phyloP scores from a whole-genome alignment of 345 rosid genomes.

The Heritiera littoralis region DNA sequence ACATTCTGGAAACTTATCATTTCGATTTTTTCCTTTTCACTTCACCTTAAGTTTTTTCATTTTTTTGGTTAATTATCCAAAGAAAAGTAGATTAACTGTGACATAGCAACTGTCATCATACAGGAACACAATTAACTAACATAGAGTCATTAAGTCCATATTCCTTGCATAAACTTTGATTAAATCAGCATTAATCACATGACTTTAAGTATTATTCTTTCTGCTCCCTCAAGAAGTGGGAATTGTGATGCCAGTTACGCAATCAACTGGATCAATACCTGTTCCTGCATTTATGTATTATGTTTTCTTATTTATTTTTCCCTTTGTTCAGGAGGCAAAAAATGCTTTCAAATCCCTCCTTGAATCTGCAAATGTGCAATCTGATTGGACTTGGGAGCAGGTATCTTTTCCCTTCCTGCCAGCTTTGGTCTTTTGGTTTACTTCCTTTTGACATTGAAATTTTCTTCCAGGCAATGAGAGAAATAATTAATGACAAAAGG shows the following conservation, averaged over 20 bases:
- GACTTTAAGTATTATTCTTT: conserved; percentile 1
- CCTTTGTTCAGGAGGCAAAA: conserved; percentile 76
- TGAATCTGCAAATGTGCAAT: conserved; percentile 79
- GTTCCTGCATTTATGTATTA: neutral
- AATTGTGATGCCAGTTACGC: neutral
- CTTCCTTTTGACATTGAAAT: conserved; percentile 29
- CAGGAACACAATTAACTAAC: neutral
- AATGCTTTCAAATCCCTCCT: conserved; percentile 94
- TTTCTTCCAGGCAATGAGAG: conserved; percentile 70
- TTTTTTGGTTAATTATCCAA: neutral
- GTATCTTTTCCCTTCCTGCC: conserved; percentile 38
- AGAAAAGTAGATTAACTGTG: neutral
- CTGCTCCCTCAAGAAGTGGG: neutral
- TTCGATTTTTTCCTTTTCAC: neutral
- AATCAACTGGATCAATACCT: neutral
- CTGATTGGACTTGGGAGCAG: conserved; percentile 99
- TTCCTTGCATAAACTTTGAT: neutral
- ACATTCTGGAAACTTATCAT: neutral
- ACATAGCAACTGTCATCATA: neutral
- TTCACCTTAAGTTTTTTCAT: neutral
- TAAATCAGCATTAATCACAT: neutral
- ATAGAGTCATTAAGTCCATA: neutral
- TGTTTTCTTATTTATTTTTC: neutral
- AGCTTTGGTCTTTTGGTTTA: conserved; percentile 18
- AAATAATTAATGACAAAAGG: conserved; percentile 81